Base-by-base conservation (phyloP, 2,329 filamentous ascomycete species). In the Leptographium galeiforme region DNA sequence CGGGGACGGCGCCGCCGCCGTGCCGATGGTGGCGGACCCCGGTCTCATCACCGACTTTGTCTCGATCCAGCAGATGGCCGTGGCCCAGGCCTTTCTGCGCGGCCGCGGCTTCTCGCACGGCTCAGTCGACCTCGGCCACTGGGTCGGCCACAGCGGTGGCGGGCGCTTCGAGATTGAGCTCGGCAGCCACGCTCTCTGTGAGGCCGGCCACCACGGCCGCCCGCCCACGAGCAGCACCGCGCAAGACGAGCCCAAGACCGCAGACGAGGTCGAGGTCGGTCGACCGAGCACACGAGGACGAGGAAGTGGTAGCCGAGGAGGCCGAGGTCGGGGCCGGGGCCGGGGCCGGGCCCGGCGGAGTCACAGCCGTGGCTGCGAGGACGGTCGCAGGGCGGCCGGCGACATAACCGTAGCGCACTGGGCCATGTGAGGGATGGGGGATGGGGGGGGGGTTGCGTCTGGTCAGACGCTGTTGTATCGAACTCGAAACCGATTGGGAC, bases 91-190 rank as follows among this genome's bases (percentile, higher is more conserved):
- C 8, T 59, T 48, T 33, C 50, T 59, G 6, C 38, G 18, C 43
- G 12, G 48, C 33, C 18, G 52, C 12, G 55, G 58, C 14, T 39
- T 58, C 16, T 38, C 18, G 8, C 46, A 43, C 14, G 33, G 40
- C 16, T 36, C 45, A 5, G 32, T 48, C 18, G 50, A 56, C 25
- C 53, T 59, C 25, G 40, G 48, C 16, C 52, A 52, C 45, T 58
- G 56, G 56, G 30, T 48, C 18, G 46, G 46, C 46, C 55, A 56
- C 43, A 33, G 34, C 25, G 46, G 40, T 8, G 30, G 45, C 16
- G 51, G 44, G 11, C 56, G 55, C n/a, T 58, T 58, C 25, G 43
- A 45, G 19, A 46, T 51, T 4, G 50, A 51, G n/a, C n/a, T 36
- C 1, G n/a, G 2, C 32, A 25, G 30, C 19, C 13, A 32, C 19